A percentile compares a stretch with the other conserved stretches of the same genome.
These are phyloP conservation scores for Tuber borchii DNA, from an alignment of 495 filamentous ascomycete genomes.

Conservation along the genomic window DNA sequence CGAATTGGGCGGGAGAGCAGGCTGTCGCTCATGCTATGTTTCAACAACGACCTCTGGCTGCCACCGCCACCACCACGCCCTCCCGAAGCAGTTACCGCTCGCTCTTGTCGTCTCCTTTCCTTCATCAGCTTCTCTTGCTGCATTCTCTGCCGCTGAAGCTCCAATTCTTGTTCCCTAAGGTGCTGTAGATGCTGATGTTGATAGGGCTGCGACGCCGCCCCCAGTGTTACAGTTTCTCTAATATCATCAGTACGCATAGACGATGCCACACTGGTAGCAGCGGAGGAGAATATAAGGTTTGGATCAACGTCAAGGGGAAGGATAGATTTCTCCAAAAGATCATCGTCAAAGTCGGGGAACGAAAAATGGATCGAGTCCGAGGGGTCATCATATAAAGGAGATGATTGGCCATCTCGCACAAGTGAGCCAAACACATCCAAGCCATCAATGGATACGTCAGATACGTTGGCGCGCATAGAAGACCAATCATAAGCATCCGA, in stretches of 20 bases:
- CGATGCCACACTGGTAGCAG: conserved; percentile 34
- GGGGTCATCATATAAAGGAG: conserved; percentile 27
- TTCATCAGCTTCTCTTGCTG: conserved; percentile 26
- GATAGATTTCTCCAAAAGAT: conserved; percentile 20
- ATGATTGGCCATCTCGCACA: conserved; percentile 28
- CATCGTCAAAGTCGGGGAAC: conserved; percentile 33
- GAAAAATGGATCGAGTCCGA: conserved; percentile 39
- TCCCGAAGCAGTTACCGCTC: conserved; percentile 23
- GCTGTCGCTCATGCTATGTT: conserved; percentile 33
- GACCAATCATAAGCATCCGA: conserved; percentile 36
- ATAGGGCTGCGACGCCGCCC: conserved; percentile 32
- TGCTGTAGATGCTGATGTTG: conserved; percentile 41
- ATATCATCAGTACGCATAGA: conserved; percentile 34
- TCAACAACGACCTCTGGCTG: conserved; percentile 20
- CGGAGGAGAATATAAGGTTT: conserved; percentile 37
- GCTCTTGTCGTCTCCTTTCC: conserved; percentile 25
- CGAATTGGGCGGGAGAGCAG: conserved; percentile 19
- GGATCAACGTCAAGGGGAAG: conserved; percentile 36
- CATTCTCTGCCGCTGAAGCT: conserved; percentile 32
- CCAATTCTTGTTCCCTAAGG: conserved; percentile 38
- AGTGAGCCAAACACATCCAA: conserved; percentile 2
- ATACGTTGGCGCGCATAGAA: conserved; percentile 38
- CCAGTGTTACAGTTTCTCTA: background rate
- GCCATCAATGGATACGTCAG: conserved; percentile 9
- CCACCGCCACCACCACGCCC: conserved; percentile 12